Evolutionary conservation across 352 stramenopile species (phyloP), one percentile per base, ranked within the genome.

Genomic region (Elongisporangium anandrum): DNA sequence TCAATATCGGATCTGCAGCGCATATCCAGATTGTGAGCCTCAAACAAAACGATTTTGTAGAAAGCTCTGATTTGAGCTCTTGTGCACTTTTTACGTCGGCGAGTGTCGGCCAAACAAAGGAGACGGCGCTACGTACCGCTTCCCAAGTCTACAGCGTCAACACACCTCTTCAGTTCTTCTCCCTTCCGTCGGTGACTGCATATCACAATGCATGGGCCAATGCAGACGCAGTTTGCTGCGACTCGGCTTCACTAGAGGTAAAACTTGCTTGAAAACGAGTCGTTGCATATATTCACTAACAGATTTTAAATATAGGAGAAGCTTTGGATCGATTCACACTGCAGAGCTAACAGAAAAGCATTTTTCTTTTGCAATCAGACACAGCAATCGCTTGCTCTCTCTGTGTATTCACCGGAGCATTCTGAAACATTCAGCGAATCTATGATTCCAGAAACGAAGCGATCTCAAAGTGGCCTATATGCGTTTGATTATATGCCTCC

Each of bases 401-500:
- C 21, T 16, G 17, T 34, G 12, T 72, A 62, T 48, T 53, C 22
- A 7, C 68, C 68, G 7, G 29, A 75, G 4, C 9, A 55, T 3
- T 65, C 68, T 23, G 60, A 57, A 29, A 55, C 59, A 12, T 66
- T 60, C 50, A 63, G 54, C 15, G 63, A 70, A 39, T 63, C 54
- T 23, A 19, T 70, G 3, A 54, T 66, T 20, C 39, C 59, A 20
- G 13, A 20, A 10, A 50, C 60, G n/a, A 61, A 55, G 29, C 19
- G 41, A 58, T 50, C 17, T 15, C n/a, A 20, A 56, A 15, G 4
- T 26, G 55, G 49, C 19, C 47, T 66, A 21, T 66, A 56, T 39
- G 51, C 61, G 17, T 57, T 75, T 39, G 68, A 71, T 49, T 54
- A 68, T 47, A 45, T 69, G 2, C 63, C 67, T 10, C 15, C n/a